These are phyloP conservation scores for Grifola frondosa DNA, from an alignment of 1,284 basidiomycete species.

Conservation along the genomic window DNA sequence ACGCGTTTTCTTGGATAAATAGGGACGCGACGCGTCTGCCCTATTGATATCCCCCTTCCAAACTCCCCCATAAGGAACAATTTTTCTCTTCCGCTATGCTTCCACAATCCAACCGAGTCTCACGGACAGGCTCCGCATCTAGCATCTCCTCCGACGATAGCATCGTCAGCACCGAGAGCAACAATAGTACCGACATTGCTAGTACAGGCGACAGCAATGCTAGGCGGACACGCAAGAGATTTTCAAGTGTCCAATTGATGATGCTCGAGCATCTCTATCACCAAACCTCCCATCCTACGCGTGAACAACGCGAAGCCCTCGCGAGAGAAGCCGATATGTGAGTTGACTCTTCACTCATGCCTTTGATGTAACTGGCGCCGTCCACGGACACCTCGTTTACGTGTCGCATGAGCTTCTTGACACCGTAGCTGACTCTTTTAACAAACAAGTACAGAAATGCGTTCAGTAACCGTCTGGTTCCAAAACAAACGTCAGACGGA, in stretches of 20 bases:
- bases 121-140: conserved; percentile 29
- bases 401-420: neutral
- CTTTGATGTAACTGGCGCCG: conserved; percentile 5
- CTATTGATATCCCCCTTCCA: neutral
- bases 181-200: conserved; percentile 9
- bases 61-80: neutral
- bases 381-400: neutral
- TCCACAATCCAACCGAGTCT: conserved; percentile 15
- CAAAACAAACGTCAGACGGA: conserved; percentile 80
- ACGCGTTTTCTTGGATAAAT: conserved; percentile 11
- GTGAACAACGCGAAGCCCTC: conserved; percentile 65
- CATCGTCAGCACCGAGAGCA: conserved; percentile 16
- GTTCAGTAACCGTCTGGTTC: conserved; percentile 80
- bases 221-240: conserved; percentile 65
- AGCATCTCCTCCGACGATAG: conserved; percentile 28
- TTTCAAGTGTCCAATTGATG: conserved; percentile 64
- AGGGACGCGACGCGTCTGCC: conserved; percentile 7
- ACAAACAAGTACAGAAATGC: conserved; percentile 56
- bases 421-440: conserved; percentile 1
- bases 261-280: conserved; percentile 73
- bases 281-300: conserved; percentile 65
- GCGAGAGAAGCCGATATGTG: conserved; percentile 63
- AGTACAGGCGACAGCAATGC: conserved; percentile 13
- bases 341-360: conserved; percentile 27
- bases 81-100: conserved; percentile 2